Evolutionary conservation across 805 yeast genomes (phyloP).

Genomic region (Teunomyces pallodes): DNA sequence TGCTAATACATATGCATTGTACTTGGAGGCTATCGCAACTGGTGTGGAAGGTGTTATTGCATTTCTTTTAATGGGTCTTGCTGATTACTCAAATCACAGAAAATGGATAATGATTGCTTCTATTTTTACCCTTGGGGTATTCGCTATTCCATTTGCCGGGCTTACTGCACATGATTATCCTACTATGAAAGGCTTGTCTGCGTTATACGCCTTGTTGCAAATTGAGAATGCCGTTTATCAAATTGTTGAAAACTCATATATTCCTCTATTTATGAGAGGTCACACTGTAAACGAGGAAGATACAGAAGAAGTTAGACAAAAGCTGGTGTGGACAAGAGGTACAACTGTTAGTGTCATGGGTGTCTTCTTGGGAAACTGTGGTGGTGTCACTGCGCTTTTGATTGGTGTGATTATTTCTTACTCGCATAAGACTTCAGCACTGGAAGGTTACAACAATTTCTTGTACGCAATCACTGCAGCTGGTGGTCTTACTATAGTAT

Average conservation of each 20-base stretch:
- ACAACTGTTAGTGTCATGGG: conserved; percentile 38
- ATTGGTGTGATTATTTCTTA: conserved; percentile 37
- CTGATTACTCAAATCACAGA: conserved; percentile 37
- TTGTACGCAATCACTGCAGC: conserved; percentile 38
- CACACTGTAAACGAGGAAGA: conserved; percentile 11
- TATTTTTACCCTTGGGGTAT: conserved; percentile 27
- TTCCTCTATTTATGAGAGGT: conserved; percentile 40
- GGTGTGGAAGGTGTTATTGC: conserved; percentile 38
- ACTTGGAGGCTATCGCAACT: conserved; percentile 35
- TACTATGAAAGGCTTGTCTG: conserved; percentile 23
- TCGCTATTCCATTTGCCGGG: conserved; percentile 37
- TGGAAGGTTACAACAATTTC: conserved; percentile 30
- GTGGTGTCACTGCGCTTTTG: conserved; percentile 37
- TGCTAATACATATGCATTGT: conserved; percentile 34
- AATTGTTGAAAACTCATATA: conserved; percentile 39
- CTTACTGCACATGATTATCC: conserved; percentile 18
- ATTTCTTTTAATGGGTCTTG: conserved; percentile 37
- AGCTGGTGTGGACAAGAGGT: conserved; percentile 27
- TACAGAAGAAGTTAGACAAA: conserved; percentile 22
- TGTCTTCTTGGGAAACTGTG: conserved; percentile 31
- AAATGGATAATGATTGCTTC: conserved; percentile 32
- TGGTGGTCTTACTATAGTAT: conserved; percentile 29
- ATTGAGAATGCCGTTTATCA: conserved; percentile 32
- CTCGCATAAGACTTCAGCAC: conserved; percentile 18
- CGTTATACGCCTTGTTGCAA: conserved; percentile 28